A percentile compares a stretch with the other conserved stretches of the same genome.
phyloP scores from a whole-genome alignment of 148 eudicot genomes.

The Vaccinium darrowii region DNA sequence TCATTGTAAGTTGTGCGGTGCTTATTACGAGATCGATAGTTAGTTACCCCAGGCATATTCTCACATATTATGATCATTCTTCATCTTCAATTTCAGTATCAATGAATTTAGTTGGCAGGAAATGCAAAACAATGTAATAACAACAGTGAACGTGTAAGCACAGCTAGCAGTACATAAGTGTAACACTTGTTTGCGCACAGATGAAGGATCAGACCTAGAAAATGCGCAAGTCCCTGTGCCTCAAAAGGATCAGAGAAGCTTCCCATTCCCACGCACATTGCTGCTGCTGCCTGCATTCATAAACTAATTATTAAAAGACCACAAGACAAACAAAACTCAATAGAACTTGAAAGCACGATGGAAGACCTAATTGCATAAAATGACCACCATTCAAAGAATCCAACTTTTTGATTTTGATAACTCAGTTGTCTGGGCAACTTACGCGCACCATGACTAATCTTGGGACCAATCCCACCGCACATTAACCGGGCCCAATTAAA shows the following conservation, averaged over 20 bases:
- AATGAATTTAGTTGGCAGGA: background rate
- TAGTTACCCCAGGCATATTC: background rate
- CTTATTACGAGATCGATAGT: background rate
- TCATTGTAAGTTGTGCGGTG: background rate
- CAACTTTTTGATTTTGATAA: background rate
- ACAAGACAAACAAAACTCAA: background rate
- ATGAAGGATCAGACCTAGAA: conserved; percentile 55
- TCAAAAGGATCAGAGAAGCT: conserved; percentile 91
- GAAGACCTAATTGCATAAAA: background rate
- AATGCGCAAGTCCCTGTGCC: conserved; percentile 98
- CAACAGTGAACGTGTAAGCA: background rate
- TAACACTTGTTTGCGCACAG: background rate
- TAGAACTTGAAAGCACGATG: background rate
- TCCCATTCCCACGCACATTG: conserved; percentile 92
- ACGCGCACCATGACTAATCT: too few species aligned
- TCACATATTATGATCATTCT: background rate
- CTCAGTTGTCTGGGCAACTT: too few species aligned
- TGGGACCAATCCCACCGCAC: too few species aligned
- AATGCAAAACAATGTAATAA: background rate
- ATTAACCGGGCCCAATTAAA: too few species aligned
- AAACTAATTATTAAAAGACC: background rate
- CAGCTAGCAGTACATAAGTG: background rate
- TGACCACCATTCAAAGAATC: background rate
- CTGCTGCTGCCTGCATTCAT: conserved; percentile 78
- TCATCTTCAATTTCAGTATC: background rate